Conservation (phyloP, 371 early-diverging fungal genomes). For the Apophysomyces trapeziformis region DNA sequence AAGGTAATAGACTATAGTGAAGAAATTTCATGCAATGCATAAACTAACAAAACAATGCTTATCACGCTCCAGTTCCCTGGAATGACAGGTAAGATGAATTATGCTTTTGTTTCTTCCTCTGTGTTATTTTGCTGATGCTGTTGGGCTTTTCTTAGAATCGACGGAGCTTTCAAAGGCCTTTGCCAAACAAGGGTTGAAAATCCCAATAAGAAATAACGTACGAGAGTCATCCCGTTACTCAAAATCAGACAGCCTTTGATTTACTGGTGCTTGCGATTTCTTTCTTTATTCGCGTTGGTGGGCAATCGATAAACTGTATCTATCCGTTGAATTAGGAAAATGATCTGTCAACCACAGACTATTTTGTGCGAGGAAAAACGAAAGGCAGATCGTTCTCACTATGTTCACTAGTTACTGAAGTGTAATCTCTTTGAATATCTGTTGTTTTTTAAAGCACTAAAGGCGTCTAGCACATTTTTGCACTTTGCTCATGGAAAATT, state of each 20-base stretch:
- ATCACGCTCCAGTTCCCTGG: conserved; percentile 53
- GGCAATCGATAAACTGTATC: no score
- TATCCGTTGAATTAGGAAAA: no score
- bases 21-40: not conserved
- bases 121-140: conserved; percentile 13
- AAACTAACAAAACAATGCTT: not conserved
- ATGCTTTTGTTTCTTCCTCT: not conserved
- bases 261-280: not conserved
- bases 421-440: no score
- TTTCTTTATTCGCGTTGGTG: not conserved
- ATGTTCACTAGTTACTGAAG: no score
- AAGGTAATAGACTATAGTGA: conserved; percentile 32
- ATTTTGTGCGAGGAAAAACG: no score
- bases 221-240: conserved; percentile 3
- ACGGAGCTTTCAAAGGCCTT: conserved; percentile 87
- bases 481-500: no score
- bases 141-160: conserved; percentile 64
- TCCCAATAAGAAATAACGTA: conserved; percentile 87
- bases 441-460: no score
- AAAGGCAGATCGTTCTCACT: no score
- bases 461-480: no score
- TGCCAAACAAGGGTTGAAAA: conserved; percentile 92
- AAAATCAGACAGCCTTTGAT: conserved; percentile 3
- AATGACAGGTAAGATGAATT: conserved; percentile 55
- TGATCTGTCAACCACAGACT: no score